phyloP scores from a whole-genome alignment of 164 flowering plant genomes.

The Dillenia turbinata region DNA sequence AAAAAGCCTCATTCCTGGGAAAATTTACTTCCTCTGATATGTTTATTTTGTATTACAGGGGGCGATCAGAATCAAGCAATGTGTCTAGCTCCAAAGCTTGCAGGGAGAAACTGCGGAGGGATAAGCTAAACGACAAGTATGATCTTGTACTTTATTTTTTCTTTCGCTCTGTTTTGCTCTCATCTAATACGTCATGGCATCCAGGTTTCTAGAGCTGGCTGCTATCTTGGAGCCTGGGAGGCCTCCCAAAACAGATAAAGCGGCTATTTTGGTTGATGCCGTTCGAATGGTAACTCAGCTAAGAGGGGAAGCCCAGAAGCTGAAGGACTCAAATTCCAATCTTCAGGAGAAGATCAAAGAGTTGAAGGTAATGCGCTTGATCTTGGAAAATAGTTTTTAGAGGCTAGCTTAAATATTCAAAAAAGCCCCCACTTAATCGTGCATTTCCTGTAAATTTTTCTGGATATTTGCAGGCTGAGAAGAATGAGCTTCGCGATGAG shows the following conservation, averaged over 20 bases:
- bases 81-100: conserved; percentile 58
- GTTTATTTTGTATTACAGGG: conserved; percentile 25
- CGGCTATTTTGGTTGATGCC: conserved; percentile 83
- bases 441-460: background rate
- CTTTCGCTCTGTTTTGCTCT: conserved; percentile 5
- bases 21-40: background rate
- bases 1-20: background rate
- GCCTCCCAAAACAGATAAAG: conserved; percentile 83
- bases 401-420: no score
- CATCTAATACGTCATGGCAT: conserved; percentile 6
- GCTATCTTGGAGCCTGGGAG: conserved; percentile 83
- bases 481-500: conserved; percentile 92
- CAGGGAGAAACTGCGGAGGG: conserved; percentile 61
- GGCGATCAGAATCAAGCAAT: conserved; percentile 39
- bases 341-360: conserved; percentile 89
- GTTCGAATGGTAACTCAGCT: conserved; percentile 79
- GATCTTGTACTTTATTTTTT: conserved; percentile 2
- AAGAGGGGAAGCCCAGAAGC: conserved; percentile 67
- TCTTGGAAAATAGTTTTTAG: background rate
- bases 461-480: conserved; percentile 49
- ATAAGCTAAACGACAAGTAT: conserved; percentile 61
- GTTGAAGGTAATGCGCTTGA: conserved; percentile 48
- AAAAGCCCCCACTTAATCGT: no score
- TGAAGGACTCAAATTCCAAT: conserved; percentile 69
- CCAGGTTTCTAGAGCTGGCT: conserved; percentile 80